These are phyloP conservation scores for Clonostachys chloroleuca DNA, from an alignment of 2,329 filamentous ascomycete genomes.

Conservation along the genomic window DNA sequence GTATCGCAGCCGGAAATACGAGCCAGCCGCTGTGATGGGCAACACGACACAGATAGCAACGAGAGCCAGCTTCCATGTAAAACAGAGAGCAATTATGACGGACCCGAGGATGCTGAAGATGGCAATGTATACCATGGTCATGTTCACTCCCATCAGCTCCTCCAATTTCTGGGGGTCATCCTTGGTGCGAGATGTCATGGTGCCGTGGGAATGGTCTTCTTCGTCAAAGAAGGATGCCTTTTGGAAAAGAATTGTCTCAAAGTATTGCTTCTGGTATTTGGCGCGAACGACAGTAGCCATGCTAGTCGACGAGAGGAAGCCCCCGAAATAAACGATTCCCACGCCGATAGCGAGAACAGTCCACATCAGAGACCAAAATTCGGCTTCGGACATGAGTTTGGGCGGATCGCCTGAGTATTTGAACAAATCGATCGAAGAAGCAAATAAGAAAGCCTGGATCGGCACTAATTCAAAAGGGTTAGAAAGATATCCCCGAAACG, in stretches of 20 bases:
- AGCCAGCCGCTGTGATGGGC: slow-evolving; percentile 40
- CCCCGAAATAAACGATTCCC: slow-evolving; percentile 46
- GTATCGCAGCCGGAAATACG: slow-evolving; percentile 48
- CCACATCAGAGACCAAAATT: slow-evolving; percentile 67
- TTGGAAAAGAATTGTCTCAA: slow-evolving; percentile 55
- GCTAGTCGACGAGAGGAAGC: slow-evolving; percentile 30
- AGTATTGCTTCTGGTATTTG: slow-evolving; percentile 55
- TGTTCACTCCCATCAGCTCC: slow-evolving; percentile 58
- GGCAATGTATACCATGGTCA: slow-evolving; percentile 58
- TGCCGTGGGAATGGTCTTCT: slow-evolving; percentile 55
- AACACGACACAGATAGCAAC: slow-evolving; percentile 60
- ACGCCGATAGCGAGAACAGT: slow-evolving; percentile 49
- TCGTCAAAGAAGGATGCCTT: slow-evolving; percentile 57
- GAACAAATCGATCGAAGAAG: slow-evolving; percentile 47
- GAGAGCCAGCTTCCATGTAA: slow-evolving; percentile 73
- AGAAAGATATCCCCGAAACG: too few relatives aligned
- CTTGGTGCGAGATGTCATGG: slow-evolving; percentile 51
- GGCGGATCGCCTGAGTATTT: slow-evolving; percentile 18
- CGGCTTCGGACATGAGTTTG: slow-evolving; percentile 32
- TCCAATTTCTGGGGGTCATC: slow-evolving; percentile 56
- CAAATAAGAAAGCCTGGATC: slow-evolving; percentile 51
- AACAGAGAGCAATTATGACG: slow-evolving; percentile 63
- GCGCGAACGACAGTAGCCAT: slow-evolving; percentile 44
- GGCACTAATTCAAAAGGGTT: slow-evolving; percentile 20
- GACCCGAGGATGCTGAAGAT: slow-evolving; percentile 63